These are phyloP conservation scores for Psidium guajava DNA, from an alignment of 345 rosid genomes.

Conservation along the genomic window DNA sequence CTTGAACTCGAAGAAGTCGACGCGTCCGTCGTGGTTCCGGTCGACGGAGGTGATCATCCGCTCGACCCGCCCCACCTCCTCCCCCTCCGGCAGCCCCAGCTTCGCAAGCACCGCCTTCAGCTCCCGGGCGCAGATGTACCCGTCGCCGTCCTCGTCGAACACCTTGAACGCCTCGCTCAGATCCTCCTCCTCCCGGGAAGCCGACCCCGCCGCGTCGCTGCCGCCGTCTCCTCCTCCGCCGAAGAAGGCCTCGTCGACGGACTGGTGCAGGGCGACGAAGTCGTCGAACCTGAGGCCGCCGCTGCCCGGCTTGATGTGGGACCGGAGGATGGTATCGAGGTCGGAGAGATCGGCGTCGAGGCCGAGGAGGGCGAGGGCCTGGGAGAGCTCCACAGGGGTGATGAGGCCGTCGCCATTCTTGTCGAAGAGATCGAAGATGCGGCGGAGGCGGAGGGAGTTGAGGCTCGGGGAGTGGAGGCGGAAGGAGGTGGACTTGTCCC, in stretches of 20 bases:
- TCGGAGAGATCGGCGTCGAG: conserved; percentile 57
- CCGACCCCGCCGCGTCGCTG: neutral
- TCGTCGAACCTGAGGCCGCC: conserved; percentile 52
- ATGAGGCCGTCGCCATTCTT: conserved; percentile 69
- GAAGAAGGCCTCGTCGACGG: conserved; percentile 32
- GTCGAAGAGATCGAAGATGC: conserved; percentile 76
- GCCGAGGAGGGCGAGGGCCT: conserved; percentile 56
- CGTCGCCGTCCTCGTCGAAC: conserved; percentile 84
- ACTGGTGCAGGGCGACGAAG: conserved; percentile 49
- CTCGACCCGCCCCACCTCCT: conserved; percentile 53
- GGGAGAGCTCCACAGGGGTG: conserved; percentile 49
- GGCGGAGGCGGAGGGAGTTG: conserved; percentile 60
- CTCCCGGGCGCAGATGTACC: conserved; percentile 70
- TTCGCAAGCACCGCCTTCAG: conserved; percentile 63
- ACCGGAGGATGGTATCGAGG: conserved; percentile 40
- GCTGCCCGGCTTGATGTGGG: conserved; percentile 45
- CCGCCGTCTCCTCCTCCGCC: conserved; percentile 12
- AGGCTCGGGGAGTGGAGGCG: conserved; percentile 51
- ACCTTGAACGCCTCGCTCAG: conserved; percentile 89
- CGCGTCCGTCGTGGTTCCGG: conserved; percentile 68
- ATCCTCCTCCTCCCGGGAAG: conserved; percentile 51
- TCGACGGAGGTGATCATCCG: conserved; percentile 85
- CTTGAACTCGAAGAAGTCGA: conserved; percentile 88
- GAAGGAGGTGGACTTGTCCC: conserved; percentile 25
- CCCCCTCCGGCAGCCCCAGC: conserved; percentile 62